A percentile compares a stretch with the other conserved stretches of the same genome.
Evolutionary conservation across 2,329 filamentous ascomycete genomes (phyloP).

Genomic region (Ceratocystiopsis sp.): DNA sequence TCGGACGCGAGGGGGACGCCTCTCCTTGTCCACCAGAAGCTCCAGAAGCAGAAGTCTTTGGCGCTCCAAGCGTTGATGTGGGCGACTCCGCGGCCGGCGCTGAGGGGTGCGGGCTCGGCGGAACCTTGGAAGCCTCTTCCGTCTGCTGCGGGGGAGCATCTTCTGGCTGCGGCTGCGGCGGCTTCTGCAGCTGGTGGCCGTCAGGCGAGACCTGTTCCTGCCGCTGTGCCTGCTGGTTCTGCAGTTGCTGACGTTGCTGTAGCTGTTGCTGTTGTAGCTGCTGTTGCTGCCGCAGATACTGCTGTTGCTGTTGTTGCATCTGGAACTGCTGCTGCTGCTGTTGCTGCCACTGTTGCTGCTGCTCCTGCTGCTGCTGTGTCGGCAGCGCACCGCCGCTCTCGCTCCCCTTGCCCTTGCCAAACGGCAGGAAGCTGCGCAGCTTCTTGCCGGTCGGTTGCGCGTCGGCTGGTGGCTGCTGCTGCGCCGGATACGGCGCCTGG

Average conservation of each 20-base stretch:
- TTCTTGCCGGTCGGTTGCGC: slow-evolving; percentile 2
- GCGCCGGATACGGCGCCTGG: background rate
- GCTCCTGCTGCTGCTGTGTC: background rate
- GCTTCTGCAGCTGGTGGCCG: background rate
- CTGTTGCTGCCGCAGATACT: slow-evolving; percentile 1
- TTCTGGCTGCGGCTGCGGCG: background rate
- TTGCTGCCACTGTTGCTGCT: background rate
- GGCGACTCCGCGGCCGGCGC: too few species aligned
- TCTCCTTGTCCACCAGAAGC: too few species aligned
- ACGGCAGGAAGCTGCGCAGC: slow-evolving; percentile 3
- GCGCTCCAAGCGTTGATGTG: too few species aligned
- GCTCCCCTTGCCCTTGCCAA: slow-evolving; percentile 5
- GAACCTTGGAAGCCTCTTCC: background rate
- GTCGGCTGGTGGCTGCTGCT: background rate
- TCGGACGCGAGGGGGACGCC: background rate
- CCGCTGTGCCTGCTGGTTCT: background rate
- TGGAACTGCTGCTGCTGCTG: background rate
- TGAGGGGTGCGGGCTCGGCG: too few species aligned
- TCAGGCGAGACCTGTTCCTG: background rate
- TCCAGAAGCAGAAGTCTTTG: too few species aligned
- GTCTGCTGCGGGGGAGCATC: background rate
- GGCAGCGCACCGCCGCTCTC: background rate
- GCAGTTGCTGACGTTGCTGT: slow-evolving; percentile 5
- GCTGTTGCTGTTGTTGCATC: slow-evolving; percentile 4
- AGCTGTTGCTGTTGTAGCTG: background rate